Base-by-base conservation (phyloP, 192 early-diverging fungal genomes). In the Lunasporangiospora selenospora region DNA sequence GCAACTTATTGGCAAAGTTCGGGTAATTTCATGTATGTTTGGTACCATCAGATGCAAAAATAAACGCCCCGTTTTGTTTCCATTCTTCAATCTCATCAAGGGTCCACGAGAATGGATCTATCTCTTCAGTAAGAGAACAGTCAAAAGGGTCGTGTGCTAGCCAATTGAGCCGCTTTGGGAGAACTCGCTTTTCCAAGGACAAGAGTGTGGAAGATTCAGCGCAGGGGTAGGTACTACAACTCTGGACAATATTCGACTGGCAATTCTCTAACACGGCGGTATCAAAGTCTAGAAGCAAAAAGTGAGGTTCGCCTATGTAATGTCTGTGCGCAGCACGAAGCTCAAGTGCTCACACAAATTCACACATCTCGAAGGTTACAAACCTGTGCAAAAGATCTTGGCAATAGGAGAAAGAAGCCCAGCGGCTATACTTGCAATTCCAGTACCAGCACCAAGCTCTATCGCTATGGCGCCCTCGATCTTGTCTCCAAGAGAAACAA, bases 21-120 rank as follows among this genome's bases (percentile, higher is more conserved):
- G n/a, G n/a, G n/a, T n/a, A n/a, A n/a, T n/a, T n/a, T n/a, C n/a
- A n/a, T n/a, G n/a, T n/a, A n/a, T n/a, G n/a, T n/a, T n/a, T n/a
- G n/a, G n/a, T 59, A 73, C 69, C 69, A 34, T 73, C 69, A 12
- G 69, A 59, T 30, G 60, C 69, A 48, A 73, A 38, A 34, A 73
- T 53, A 19, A 58, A 62, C 0, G 69, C 61, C 0, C 69, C 69
- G n/a, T 63, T 50, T 12, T 16, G 39, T 33, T 19, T 63, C 69
- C 69, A 73, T 15, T 63, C 53, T 6, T 40, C 33, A 12, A 18
- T 8, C 1, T 73, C 69, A 26, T 38, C 21, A 10, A 2, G 18
- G 2, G 29, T 51, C 69, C 69, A 73, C 12, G 38, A 36, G 24
- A 53, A 73, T 23, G 21, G 18, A 30, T 73, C 67, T 3, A 16